Percentiles rank a stretch among this genome's conserved stretches.
Conservation (phyloP, 495 filamentous ascomycete genomes). For the Beverwykella pulmonaria region DNA sequence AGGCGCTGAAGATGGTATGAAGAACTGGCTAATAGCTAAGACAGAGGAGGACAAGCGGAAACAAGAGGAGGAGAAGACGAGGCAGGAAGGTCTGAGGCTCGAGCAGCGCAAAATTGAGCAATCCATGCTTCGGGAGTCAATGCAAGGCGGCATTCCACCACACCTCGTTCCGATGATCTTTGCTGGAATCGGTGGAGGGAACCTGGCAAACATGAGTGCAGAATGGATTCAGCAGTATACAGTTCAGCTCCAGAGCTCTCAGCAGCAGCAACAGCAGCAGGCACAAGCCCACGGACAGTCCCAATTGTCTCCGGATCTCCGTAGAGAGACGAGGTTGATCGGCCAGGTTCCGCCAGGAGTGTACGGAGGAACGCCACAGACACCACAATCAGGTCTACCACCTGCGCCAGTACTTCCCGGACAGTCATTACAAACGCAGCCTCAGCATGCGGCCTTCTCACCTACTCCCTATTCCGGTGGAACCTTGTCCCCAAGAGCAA, state of each 20-base stretch:
- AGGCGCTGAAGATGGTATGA: slow-evolving; percentile 76
- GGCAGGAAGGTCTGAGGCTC: slow-evolving; percentile 81
- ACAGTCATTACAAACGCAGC: slow-evolving; percentile 33
- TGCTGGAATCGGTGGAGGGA: slow-evolving; percentile 73
- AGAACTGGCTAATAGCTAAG: slow-evolving; percentile 78
- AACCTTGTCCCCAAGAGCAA: slow-evolving; percentile 40
- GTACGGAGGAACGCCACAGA: slow-evolving; percentile 35
- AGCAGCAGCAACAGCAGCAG: slow-evolving; percentile 56
- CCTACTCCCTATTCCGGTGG: slow-evolving; percentile 31
- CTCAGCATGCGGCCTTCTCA: slow-evolving; percentile 28
- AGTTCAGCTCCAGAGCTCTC: slow-evolving; percentile 48
- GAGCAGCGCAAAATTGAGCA: slow-evolving; percentile 85
- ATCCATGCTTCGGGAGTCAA: slow-evolving; percentile 78
- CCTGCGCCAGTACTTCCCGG: slow-evolving; percentile 36
- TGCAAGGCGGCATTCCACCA: slow-evolving; percentile 80
- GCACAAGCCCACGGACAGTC: slow-evolving; percentile 43
- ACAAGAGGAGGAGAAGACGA: slow-evolving; percentile 89
- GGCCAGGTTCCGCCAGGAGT: slow-evolving; percentile 37
- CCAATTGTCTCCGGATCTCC: slow-evolving; percentile 45
- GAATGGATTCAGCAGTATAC: slow-evolving; percentile 77
- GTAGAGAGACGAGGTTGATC: slow-evolving; percentile 52
- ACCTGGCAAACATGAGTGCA: slow-evolving; percentile 59
- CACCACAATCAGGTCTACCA: slow-evolving; percentile 29
- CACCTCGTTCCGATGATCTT: slow-evolving; percentile 88
- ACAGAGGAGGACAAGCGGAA: slow-evolving; percentile 81